phyloP scores from a whole-genome alignment of 441 rosid species.

The Manihot esculenta region DNA sequence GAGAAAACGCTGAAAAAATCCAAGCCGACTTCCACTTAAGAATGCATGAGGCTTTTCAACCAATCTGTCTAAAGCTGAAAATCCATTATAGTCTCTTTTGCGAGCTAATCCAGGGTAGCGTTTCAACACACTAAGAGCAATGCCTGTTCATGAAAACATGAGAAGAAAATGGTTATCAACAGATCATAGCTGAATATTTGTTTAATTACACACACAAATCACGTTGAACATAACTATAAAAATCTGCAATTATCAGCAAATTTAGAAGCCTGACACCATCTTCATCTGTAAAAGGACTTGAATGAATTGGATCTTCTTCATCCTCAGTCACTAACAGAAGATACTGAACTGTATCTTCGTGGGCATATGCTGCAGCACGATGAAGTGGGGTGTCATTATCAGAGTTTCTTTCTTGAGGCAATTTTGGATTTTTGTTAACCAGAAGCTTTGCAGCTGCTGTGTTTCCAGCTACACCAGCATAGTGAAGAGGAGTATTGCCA shows the following conservation, averaged over 20 bases:
- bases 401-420: not conserved
- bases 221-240: constrained; percentile 4
- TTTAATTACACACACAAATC: too few relatives aligned
- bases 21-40: not conserved
- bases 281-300: constrained; percentile 4
- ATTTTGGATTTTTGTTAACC: not conserved
- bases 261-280: constrained; percentile 8
- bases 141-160: not conserved
- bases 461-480: constrained; percentile 9
- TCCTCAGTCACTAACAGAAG: constrained; percentile 8
- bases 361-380: constrained; percentile 5
- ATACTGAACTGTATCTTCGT: constrained; percentile 15
- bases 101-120: not conserved
- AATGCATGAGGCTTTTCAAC: constrained; percentile 2
- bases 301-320: not conserved
- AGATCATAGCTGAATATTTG: not conserved
- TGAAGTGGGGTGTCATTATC: constrained; percentile 2
- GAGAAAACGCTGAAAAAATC: not conserved
- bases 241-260: constrained; percentile 7
- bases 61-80: not conserved
- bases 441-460: constrained; percentile 1
- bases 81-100: not conserved
- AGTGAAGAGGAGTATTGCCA: constrained; percentile 10
- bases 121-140: constrained; percentile 1
- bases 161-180: not conserved